Base-by-base conservation (phyloP, 163 green algal genomes). In the Smithsoniella earleae region DNA sequence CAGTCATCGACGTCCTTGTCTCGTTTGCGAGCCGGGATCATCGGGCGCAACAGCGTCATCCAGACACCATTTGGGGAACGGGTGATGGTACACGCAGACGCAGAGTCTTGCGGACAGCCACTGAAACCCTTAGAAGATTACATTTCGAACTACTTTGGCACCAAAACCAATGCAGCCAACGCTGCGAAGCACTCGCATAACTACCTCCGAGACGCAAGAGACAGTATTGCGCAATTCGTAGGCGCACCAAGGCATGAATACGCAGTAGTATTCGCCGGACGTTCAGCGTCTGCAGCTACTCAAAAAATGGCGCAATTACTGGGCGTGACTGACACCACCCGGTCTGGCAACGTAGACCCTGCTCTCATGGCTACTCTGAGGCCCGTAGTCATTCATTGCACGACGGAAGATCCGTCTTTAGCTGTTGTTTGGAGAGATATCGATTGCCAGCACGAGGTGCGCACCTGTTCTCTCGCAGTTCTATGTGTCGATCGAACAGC, bases 261-360 rank as follows among this genome's bases (percentile, higher is more conserved):
- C 25, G 58, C 58, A 5, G 34, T 69, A 8, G 43, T 69, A 30
- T 69, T 69, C 25, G 58, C 58, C 58, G 58, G 58, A 5, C 31
- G 43, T 1, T n/a, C 6, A 5, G 27, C 34, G 3, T 16, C 58
- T n/a, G 34, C 58, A 0, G 58, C 58, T 6, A 36, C 34, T 16
- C 30, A 33, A 5, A 69, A 69, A 36, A 30, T 69, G 16, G 58
- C 58, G 58, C 58, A 69, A 33, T n/a, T 69, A 5, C 58, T 69
- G 1, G 58, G 58, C 16, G 8, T 69, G 0, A 10, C 13, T 22
- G 40, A 49, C 40, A 49, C 40, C 40, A 49, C 40, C 10, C 58
- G 49, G 1, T 27, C 31, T 13, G 49, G 25, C 5, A 27, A 25
- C 0, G 49, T 18, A 6, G 49, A 25, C 0, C 25, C 25, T 6